Evolutionary conservation across 1,284 basidiomycete genomes (phyloP), one percentile per base, ranked within the genome.

Genomic region (Cryptococcus sp.): DNA sequence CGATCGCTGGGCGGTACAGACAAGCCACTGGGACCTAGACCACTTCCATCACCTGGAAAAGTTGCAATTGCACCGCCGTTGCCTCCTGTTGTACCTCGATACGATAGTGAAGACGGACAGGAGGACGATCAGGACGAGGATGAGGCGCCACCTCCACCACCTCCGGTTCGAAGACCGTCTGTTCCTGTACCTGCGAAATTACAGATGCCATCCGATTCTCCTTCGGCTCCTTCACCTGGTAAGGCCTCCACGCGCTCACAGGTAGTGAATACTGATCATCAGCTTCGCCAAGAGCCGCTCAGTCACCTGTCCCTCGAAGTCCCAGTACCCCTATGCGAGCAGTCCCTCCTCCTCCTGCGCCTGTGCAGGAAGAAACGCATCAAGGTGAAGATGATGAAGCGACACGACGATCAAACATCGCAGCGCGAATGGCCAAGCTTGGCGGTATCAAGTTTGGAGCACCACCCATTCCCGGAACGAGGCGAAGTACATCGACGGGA

Each of bases 381-480:
- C 41, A 21, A 9, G 52, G 31, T 3, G 59, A 53, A 32, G 64
- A 63, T 32, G 58, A 88, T 58, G 90, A 90, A 69, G 79, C 85
- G 48, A 83, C 85, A 62, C 82, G 86, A 47, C 83, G 87, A 41
- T 85, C 86, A 9, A 85, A 84, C 16, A 85, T 91, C 64, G 91
- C 89, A 25, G 89, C 86, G 25, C 81, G 89, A 52, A 91, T 93
- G 89, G 91, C 88, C 51, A 85, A 85, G 61, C 80, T 91, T 11
- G 91, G 88, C 25, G 91, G 88, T 34, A 84, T 89, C 41, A 82
- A 87, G 57, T 81, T 93, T 36, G 90, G 91, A 3, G 86, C 66
- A 41, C 72, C 72, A 2, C 69, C 71, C 4, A 16, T 34, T 9
- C 44, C 60, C 4, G 54, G 55, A 31, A 67, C 60, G 52, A 59